A percentile compares a stretch with the other conserved stretches of the same genome.
These are phyloP conservation scores for Suhomyces atakaporum DNA, from an alignment of 1,139 yeast genomes.

Conservation along the genomic window DNA sequence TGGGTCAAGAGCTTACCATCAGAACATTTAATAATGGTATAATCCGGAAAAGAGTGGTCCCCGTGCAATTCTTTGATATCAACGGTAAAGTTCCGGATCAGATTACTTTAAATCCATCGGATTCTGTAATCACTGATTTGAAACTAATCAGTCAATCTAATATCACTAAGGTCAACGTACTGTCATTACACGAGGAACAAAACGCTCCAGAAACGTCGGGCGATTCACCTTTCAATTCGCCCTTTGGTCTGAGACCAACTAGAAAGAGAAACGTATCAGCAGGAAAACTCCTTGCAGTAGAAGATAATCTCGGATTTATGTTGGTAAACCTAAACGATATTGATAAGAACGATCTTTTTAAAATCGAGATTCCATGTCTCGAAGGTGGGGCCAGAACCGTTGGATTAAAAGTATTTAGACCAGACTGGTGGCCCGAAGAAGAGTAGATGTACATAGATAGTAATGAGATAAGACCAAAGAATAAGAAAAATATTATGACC, in stretches of 20 bases:
- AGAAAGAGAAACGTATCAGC: conserved; percentile 44
- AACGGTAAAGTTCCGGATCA: conserved; percentile 19
- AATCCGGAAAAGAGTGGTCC: conserved; percentile 77
- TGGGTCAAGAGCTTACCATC: conserved; percentile 93
- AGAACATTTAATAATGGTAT: conserved; percentile 84
- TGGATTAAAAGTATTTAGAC: conserved; percentile 52
- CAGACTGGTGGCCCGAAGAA: conserved; percentile 68
- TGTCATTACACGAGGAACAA: conserved; percentile 18
- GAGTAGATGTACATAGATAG: conserved; percentile 2
- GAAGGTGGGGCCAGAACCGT: conserved; percentile 21
- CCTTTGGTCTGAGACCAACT: conserved; percentile 25
- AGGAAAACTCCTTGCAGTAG: conserved; percentile 60
- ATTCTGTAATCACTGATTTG: conserved; percentile 22
- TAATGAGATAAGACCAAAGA: neutral
- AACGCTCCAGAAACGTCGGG: conserved; percentile 9
- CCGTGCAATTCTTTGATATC: conserved; percentile 55
- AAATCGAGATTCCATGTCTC: conserved; percentile 32
- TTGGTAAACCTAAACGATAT: conserved; percentile 51
- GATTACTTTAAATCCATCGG: conserved; percentile 18
- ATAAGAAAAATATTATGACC: too few relatives aligned
- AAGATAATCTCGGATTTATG: conserved; percentile 69
- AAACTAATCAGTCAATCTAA: conserved; percentile 20
- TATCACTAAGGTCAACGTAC: conserved; percentile 26
- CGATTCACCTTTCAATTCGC: conserved; percentile 27
- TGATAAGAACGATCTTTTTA: conserved; percentile 28